Conservation (phyloP, 2,329 filamentous ascomycete species). For the Colletotrichum lini region DNA sequence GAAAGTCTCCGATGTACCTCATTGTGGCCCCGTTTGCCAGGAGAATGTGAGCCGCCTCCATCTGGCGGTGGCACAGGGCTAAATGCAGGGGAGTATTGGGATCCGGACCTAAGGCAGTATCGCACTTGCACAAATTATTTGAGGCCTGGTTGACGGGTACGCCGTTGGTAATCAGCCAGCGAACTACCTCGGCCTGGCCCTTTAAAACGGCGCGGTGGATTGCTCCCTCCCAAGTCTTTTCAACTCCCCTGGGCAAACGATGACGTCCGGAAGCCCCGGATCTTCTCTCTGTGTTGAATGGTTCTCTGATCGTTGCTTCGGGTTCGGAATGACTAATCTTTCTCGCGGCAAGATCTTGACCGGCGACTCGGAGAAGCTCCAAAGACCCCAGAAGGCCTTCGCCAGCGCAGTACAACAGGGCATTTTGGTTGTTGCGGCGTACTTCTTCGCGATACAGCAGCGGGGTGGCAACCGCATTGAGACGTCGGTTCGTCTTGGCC, state of each 20-base stretch:
- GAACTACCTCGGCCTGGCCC: not conserved
- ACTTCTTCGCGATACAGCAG: slow-evolving; percentile 3
- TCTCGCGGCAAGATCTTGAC: not conserved
- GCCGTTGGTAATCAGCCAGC: slow-evolving; percentile 1
- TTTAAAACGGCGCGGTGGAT: not conserved
- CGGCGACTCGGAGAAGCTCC: slow-evolving; percentile 1
- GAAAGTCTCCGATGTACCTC: not conserved
- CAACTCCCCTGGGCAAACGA: no score
- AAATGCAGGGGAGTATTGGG: not conserved
- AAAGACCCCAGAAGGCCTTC: not conserved
- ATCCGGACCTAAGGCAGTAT: no score
- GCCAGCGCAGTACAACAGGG: slow-evolving; percentile 7
- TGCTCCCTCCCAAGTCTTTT: not conserved
- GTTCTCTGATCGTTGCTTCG: no score
- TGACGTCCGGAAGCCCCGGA: no score
- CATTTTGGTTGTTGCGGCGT: not conserved
- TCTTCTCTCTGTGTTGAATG: no score
- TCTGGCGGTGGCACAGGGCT: not conserved
- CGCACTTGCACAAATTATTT: not conserved
- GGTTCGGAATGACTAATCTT: not conserved
- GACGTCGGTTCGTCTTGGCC: slow-evolving; percentile 9
- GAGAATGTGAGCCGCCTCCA: slow-evolving; percentile 1
- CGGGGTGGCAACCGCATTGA: not conserved
- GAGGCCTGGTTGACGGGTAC: not conserved
- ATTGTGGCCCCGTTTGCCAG: not conserved